Conservation (phyloP, 2,329 filamentous ascomycete species). For the Fusarium kyushuense region DNA sequence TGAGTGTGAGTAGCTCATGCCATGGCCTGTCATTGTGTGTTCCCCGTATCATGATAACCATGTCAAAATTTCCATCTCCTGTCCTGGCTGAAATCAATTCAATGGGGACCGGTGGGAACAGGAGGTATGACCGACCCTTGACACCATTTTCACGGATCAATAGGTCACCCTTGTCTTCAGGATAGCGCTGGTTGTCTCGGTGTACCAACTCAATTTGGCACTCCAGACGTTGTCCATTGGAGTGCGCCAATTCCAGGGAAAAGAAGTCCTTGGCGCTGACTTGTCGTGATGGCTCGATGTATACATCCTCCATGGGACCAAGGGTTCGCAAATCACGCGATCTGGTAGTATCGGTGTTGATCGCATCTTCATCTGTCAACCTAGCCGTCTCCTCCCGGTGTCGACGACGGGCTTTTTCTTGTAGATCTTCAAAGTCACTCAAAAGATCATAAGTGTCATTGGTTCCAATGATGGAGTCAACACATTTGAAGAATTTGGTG, state of each 20-base stretch:
- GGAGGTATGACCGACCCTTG: slow-evolving; percentile 78
- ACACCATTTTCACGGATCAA: slow-evolving; percentile 91
- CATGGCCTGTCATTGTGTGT: slow-evolving; percentile 74
- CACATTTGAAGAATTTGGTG: slow-evolving; percentile 81
- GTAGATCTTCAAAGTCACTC: slow-evolving; percentile 74
- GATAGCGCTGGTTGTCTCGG: slow-evolving; percentile 79
- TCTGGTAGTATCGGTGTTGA: slow-evolving; percentile 82
- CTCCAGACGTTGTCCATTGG: slow-evolving; percentile 88
- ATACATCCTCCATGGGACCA: slow-evolving; percentile 74
- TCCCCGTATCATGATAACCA: slow-evolving; percentile 90
- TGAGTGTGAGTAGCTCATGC: slow-evolving; percentile 86
- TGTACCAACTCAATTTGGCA: slow-evolving; percentile 90
- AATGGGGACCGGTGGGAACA: slow-evolving; percentile 89
- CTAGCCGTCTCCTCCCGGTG: slow-evolving; percentile 77
- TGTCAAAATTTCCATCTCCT: slow-evolving; percentile 76
- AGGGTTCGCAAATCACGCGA: slow-evolving; percentile 84
- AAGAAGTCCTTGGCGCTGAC: slow-evolving; percentile 94
- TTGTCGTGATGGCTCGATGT: slow-evolving; percentile 80
- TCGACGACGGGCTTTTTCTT: slow-evolving; percentile 78
- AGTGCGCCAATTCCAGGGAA: slow-evolving; percentile 85
- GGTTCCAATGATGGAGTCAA: slow-evolving; percentile 67
- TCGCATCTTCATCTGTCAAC: slow-evolving; percentile 84
- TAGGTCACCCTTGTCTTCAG: slow-evolving; percentile 81
- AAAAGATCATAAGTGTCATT: slow-evolving; percentile 58
- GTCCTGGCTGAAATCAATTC: slow-evolving; percentile 81